Conservation (phyloP, 495 filamentous ascomycete genomes). For the Chaetomidium leptoderma region DNA sequence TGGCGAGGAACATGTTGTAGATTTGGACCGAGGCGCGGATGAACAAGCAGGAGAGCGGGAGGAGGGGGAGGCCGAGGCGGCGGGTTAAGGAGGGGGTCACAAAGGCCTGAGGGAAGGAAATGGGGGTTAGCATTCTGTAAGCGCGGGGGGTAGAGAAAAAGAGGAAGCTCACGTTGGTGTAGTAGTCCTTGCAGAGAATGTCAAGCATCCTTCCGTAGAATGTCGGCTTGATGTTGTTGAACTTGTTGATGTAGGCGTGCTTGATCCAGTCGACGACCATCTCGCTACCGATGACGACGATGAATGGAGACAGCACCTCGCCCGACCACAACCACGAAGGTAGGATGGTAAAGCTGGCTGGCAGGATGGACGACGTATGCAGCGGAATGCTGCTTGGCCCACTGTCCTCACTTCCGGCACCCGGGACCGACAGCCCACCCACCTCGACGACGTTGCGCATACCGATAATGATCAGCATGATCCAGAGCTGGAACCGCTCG, state of each 20-base stretch:
- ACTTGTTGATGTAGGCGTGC: conserved; percentile 95
- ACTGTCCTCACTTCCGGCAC: conserved; percentile 44
- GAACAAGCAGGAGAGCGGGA: conserved; percentile 91
- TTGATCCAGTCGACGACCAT: conserved; percentile 98
- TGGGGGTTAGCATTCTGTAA: background rate
- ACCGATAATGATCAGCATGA: conserved; percentile 94
- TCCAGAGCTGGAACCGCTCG: conserved; percentile 94
- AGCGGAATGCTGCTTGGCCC: conserved; percentile 43
- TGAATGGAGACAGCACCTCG: conserved; percentile 84
- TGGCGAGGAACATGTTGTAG: conserved; percentile 96
- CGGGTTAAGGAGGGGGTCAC: conserved; percentile 77
- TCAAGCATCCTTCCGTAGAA: conserved; percentile 89
- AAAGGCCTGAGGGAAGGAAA: conserved; percentile 60
- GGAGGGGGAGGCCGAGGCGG: conserved; percentile 83
- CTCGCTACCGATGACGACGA: conserved; percentile 89
- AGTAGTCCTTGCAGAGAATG: conserved; percentile 94
- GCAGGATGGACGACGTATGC: conserved; percentile 62
- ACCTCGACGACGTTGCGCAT: conserved; percentile 93
- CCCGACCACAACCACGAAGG: conserved; percentile 71
- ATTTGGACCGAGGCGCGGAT: conserved; percentile 92
- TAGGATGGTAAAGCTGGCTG: conserved; percentile 81
- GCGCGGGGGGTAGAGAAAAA: background rate
- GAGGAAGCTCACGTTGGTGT: conserved; percentile 67
- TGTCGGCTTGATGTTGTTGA: conserved; percentile 89
- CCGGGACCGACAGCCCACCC: conserved; percentile 58